Percentiles rank a stretch among this genome's conserved stretches.
Conservation (phyloP, 2,329 filamentous ascomycete genomes). For the Pseudocercospora pini-densiflorae region DNA sequence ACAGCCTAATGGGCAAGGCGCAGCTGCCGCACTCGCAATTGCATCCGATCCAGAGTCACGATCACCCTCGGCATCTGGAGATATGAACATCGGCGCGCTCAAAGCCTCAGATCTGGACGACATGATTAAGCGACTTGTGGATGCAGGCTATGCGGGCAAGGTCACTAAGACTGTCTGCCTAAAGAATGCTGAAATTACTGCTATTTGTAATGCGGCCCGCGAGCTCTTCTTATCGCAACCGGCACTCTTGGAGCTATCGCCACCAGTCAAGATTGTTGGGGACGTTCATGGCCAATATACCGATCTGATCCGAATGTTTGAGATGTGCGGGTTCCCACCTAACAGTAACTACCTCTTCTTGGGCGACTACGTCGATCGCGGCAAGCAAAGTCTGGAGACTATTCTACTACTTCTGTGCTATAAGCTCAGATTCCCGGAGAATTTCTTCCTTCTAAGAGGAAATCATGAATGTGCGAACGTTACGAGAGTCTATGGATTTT, state of each 20-base stretch:
- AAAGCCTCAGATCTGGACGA: slow-evolving; percentile 95
- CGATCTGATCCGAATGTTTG: slow-evolving; percentile 93
- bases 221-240: slow-evolving; percentile 92
- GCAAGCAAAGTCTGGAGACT: slow-evolving; percentile 94
- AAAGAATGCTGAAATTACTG: slow-evolving; percentile 96
- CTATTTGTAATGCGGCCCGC: slow-evolving; percentile 86
- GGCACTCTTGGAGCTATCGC: slow-evolving; percentile 85
- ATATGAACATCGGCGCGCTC: slow-evolving; percentile 84
- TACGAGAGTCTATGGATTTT: slow-evolving; percentile 94
- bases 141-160: slow-evolving; percentile 94
- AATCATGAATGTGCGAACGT: slow-evolving; percentile 98
- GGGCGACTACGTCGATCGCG: slow-evolving; percentile 94
- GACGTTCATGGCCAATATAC: slow-evolving; percentile 98
- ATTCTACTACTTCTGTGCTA: slow-evolving; percentile 92
- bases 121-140: slow-evolving; percentile 91
- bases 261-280: slow-evolving; percentile 96
- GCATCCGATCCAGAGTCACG: slow-evolving; percentile 17
- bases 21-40: slow-evolving; percentile 32
- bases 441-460: slow-evolving; percentile 92
- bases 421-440: slow-evolving; percentile 96
- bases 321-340: slow-evolving; percentile 97
- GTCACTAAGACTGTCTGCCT: slow-evolving; percentile 97
- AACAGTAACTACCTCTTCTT: slow-evolving; percentile 91
- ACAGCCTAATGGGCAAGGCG: slow-evolving; percentile 30
- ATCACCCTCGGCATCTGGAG: slow-evolving; percentile 52